Percentiles rank a stretch among this genome's conserved stretches.
Evolutionary conservation across 1,284 basidiomycete species (phyloP).

Genomic region (Laetiporus sulphureus): DNA sequence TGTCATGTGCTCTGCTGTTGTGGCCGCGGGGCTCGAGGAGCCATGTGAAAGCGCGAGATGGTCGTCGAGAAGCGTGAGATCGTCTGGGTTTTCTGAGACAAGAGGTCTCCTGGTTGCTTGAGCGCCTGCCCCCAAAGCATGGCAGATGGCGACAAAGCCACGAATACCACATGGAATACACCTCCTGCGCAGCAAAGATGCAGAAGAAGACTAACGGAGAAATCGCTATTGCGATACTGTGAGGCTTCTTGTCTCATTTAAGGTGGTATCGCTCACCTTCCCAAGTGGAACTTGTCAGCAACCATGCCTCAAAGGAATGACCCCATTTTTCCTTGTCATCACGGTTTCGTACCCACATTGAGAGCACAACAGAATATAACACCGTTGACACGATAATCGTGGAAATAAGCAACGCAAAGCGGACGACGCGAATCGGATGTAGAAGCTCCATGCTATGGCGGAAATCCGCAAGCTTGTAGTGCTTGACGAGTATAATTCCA

Average conservation of each 20-base stretch:
- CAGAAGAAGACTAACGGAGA: constrained; percentile 19
- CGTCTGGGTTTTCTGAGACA: too few species aligned
- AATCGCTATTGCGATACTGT: constrained; percentile 11
- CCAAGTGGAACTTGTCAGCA: constrained; percentile 17
- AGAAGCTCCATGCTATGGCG: constrained; percentile 9
- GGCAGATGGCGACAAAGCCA: constrained; percentile 1
- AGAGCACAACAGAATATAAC: constrained; percentile 17
- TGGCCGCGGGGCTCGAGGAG: not conserved
- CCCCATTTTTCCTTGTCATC: constrained; percentile 2
- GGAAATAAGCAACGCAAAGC: constrained; percentile 18
- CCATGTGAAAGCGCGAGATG: constrained; percentile 3
- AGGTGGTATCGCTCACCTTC: constrained; percentile 15
- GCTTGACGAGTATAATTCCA: constrained; percentile 14
- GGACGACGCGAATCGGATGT: constrained; percentile 14
- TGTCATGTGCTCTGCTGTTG: not conserved
- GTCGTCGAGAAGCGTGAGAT: not conserved
- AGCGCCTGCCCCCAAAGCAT: not conserved
- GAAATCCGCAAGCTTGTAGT: constrained; percentile 14
- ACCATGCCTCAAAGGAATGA: not conserved
- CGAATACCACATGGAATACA: constrained; percentile 18
- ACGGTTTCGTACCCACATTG: constrained; percentile 13
- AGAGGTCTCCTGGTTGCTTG: too few species aligned
- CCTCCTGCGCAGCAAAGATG: constrained; percentile 23
- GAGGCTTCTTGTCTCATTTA: not conserved
- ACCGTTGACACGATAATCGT: constrained; percentile 19